Conservation (phyloP, 306 rosid genomes). For the Rubus idaeus region DNA sequence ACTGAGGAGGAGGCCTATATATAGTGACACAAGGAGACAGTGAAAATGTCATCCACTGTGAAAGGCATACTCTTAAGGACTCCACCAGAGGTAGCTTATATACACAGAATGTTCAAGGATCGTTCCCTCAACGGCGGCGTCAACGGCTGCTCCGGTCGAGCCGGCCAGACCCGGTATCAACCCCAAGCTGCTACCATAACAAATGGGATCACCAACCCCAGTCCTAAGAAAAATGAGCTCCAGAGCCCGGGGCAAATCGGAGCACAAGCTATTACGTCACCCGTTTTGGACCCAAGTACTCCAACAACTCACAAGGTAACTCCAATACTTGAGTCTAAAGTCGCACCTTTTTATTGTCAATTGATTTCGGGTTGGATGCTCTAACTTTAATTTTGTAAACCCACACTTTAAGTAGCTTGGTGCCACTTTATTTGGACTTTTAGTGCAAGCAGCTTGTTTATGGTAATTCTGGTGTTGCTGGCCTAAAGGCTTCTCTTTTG, state of each 20-base stretch:
- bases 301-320: conserved; percentile 77
- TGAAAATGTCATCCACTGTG: conserved; percentile 51
- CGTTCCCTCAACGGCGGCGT: conserved; percentile 1
- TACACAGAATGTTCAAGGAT: conserved; percentile 29
- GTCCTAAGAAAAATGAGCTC: conserved; percentile 26
- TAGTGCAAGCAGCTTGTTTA: neutral
- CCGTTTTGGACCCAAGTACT: conserved; percentile 40
- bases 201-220: conserved; percentile 25
- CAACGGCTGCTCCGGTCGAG: conserved; percentile 9
- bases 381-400: neutral
- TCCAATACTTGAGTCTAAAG: neutral
- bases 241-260: conserved; percentile 19
- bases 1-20: neutral
- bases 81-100: conserved; percentile 36
- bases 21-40: conserved; percentile 1
- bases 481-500: conserved; percentile 24
- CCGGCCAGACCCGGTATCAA: conserved; percentile 22
- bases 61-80: conserved; percentile 58
- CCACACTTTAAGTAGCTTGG: too few species aligned
- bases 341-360: neutral
- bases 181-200: conserved; percentile 6
- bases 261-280: conserved; percentile 51
- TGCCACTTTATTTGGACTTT: neutral
- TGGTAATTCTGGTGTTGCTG: conserved; percentile 2
- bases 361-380: neutral